Percentiles rank a stretch among this genome's conserved stretches.
These are phyloP conservation scores for Coemansia sp. DNA, from an alignment of 192 early-diverging fungal species.

Conservation along the genomic window DNA sequence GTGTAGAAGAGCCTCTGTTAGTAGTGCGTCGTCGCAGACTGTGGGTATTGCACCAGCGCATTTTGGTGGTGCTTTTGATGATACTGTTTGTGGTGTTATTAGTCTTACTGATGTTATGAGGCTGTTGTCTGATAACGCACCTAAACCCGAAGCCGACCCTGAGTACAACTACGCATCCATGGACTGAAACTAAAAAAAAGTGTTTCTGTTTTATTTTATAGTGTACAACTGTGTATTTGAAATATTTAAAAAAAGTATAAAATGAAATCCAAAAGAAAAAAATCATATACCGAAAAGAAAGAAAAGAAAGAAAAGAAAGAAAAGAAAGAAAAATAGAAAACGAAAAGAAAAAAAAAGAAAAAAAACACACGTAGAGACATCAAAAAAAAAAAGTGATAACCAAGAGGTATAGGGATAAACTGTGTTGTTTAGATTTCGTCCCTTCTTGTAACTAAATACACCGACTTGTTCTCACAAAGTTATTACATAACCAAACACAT, in stretches of 20 bases:
- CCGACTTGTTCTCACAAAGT: not conserved
- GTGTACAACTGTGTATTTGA: not conserved
- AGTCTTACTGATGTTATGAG: constrained; percentile 79
- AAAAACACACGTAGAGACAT: no score
- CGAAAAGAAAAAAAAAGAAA: no score
- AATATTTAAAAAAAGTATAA: not conserved
- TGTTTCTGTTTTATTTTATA: not conserved
- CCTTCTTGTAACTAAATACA: no score
- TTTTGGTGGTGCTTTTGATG: constrained; percentile 38
- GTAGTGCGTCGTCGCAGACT: constrained; percentile 39
- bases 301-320: not conserved
- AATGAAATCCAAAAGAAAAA: not conserved
- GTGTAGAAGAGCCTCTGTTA: constrained; percentile 31
- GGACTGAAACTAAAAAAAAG: constrained; percentile 17
- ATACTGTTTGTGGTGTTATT: constrained; percentile 62
- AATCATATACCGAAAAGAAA: constrained; percentile 4
- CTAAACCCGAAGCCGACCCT: constrained; percentile 16
- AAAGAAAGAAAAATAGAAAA: not conserved
- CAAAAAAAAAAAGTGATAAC: no score
- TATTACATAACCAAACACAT: constrained; percentile 44
- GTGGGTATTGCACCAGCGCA: constrained; percentile 27
- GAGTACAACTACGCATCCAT: constrained; percentile 48
- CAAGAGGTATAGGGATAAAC: no score
- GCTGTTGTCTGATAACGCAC: constrained; percentile 54
- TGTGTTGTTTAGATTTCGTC: no score